phyloP scores from a whole-genome alignment of 495 filamentous ascomycete species.

The Staphylotrichum longicolle region DNA sequence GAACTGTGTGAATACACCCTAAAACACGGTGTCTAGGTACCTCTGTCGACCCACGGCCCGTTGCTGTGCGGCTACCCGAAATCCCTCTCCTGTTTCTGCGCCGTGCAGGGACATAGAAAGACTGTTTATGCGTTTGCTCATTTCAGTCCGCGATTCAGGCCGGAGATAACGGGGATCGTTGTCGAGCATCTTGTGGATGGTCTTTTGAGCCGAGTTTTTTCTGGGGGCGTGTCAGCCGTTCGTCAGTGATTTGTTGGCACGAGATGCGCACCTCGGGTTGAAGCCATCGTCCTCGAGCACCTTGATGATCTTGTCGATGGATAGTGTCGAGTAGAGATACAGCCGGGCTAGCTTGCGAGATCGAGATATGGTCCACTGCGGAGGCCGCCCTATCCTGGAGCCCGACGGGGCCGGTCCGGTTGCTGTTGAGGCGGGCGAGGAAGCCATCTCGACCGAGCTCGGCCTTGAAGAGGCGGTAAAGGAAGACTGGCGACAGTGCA shows the following conservation, averaged over 20 bases:
- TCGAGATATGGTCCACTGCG: constrained; percentile 45
- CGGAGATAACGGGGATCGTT: constrained; percentile 49
- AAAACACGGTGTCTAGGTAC: not conserved
- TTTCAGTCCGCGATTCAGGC: constrained; percentile 45
- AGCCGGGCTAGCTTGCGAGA: constrained; percentile 46
- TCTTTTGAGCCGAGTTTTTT: constrained; percentile 50
- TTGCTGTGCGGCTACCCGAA: not conserved
- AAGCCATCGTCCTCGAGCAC: constrained; percentile 45
- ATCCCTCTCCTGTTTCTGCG: constrained; percentile 13
- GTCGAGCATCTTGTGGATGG: constrained; percentile 46
- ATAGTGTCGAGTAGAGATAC: constrained; percentile 46
- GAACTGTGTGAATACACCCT: not conserved
- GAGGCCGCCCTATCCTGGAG: constrained; percentile 43
- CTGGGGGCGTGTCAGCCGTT: constrained; percentile 26
- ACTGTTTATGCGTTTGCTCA: constrained; percentile 39
- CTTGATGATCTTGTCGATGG: constrained; percentile 45
- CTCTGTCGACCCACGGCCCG: constrained; percentile 1
- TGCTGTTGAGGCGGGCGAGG: constrained; percentile 17
- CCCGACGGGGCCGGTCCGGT: constrained; percentile 25
- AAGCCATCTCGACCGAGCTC: constrained; percentile 21
- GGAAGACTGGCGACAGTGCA: constrained; percentile 11
- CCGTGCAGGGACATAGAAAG: constrained; percentile 28
- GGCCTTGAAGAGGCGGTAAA: constrained; percentile 2
- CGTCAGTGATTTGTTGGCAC: not conserved
- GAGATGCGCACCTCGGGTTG: constrained; percentile 35